Evolutionary conservation across 2,329 filamentous ascomycete species (phyloP), one percentile per base, ranked within the genome.

Genomic region (Curvularia hawaiiensis): DNA sequence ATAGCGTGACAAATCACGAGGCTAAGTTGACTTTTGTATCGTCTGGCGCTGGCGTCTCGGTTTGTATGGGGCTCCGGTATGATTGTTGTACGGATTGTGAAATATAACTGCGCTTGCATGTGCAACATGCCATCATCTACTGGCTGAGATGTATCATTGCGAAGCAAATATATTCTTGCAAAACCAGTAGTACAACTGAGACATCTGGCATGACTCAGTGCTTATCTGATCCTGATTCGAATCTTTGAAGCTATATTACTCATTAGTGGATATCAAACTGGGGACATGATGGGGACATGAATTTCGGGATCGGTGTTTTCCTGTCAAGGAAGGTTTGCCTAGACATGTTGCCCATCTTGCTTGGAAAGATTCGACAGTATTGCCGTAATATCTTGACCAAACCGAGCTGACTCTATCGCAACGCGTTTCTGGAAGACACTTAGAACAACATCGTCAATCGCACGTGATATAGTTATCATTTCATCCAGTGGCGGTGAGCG

Each of bases 21-120:
- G 38, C 56, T 59, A n/a, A 40, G 38, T 46, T 43, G 40, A 38
- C 56, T 38, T 40, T 55, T 11, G 43, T 52, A 26, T 56, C 28
- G 28, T 56, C 39, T 46, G 57, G 53, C 53, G 57, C 54, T 59
- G 53, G 57, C 51, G 51, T 58, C 40, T 53, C 45, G 49, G 45
- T 45, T 59, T 30, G 43, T 44, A 24, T 14, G 22, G 46, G 30
- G 47, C 18, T 31, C 48, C 28, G 35, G 49, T 52, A 46, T 52
- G 40, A 4, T 59, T 6, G 30, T 47, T 40, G 41, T 54, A 54
- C 40, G 57, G 33, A 43, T 49, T 52, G 47, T 24, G 46, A 44
- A 50, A 59, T 33, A 50, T 5, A 46, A 28, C 35, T 49, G 43
- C 10, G 43, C 20, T 53, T 28, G 35, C 40, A 43, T 47, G 38